Percentiles rank a stretch among this genome's conserved stretches.
Conservation (phyloP, 225 moss, liverwort and hornwort genomes). For the Takakia lepidozioides region DNA sequence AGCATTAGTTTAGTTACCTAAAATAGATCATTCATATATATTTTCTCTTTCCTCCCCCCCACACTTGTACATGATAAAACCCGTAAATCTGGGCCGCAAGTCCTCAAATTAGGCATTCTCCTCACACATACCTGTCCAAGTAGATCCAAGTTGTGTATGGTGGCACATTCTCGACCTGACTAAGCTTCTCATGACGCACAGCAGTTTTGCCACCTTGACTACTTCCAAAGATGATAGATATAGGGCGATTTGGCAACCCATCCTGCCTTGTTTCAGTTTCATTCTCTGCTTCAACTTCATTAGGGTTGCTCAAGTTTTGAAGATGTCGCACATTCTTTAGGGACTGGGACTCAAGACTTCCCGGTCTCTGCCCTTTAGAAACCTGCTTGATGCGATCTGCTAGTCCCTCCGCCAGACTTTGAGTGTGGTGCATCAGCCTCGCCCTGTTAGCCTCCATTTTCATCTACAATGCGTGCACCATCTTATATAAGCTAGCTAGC, state of each 20-base stretch:
- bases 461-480: too few species aligned
- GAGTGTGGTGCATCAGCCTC: too few species aligned
- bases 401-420: slow-evolving; percentile 17
- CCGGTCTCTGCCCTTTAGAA: slow-evolving; percentile 18
- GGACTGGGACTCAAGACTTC: slow-evolving; percentile 28
- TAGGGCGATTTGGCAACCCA: slow-evolving; percentile 35
- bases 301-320: slow-evolving; percentile 27
- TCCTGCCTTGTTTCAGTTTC: slow-evolving; percentile 27
- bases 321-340: slow-evolving; percentile 41
- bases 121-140: slow-evolving; percentile 94
- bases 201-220: slow-evolving; percentile 49
- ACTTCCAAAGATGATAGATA: slow-evolving; percentile 49
- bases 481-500: too few species aligned
- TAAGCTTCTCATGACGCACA: slow-evolving; percentile 49
- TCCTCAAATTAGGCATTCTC: too few species aligned
- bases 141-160: slow-evolving; percentile 95
- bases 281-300: slow-evolving; percentile 38
- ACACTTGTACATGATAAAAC: too few species aligned
- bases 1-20: too few species aligned
- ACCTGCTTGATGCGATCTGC: slow-evolving; percentile 24
- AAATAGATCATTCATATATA: too few species aligned
- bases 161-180: slow-evolving; percentile 66
- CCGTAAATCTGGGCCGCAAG: too few species aligned
- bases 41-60: too few species aligned
- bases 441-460: too few species aligned